Evolutionary conservation across 2,329 filamentous ascomycete species (phyloP), one percentile per base, ranked within the genome.

Genomic region (Dothistroma septosporum): DNA sequence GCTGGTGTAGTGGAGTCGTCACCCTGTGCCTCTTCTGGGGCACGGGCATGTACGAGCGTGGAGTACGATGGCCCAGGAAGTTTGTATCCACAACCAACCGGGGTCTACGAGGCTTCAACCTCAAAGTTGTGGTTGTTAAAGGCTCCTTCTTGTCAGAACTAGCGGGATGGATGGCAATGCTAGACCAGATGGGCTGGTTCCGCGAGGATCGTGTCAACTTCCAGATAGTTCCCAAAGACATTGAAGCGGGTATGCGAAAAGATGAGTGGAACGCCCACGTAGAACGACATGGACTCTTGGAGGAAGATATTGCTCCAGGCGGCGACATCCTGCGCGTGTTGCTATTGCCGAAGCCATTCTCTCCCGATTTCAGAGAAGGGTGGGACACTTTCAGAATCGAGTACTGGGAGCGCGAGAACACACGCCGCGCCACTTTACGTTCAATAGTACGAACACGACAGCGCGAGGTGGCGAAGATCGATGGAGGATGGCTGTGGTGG

Each of bases 361-460:
- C 91, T 6, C 88, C 94, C 0, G 91, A 91, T 52, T 99, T 99
- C 72, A 85, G 94, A 21, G 92, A 97, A 74, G 96, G 96, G 66
- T 99, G 94, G 94, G 94, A 99, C 72, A 82, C 93, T 16, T 99
- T 95, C 76, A 85, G 94, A 57, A 87, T 88, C 35, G 92, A 97
- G 62, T 99, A 97, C 76, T 99, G 94, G 94, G 93, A 97, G 69
- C 87, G 87, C 63, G 94, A 99, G 75, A 99, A 99, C 72, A 91
- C 96, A 74, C 87, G 93, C 1, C 86, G 94, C 12, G 84, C 88
- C 2, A 78, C 89, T 60, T 79, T 97, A 24, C 83, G 91, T 22
- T 78, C 82, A 48, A 89, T 89, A 71, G 79, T 96, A 54, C 84
- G 86, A 64, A 83, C 86, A 55, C 83, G 85, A 33, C 87, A 92